Percentiles rank a stretch among this genome's conserved stretches.
phyloP scores from a whole-genome alignment of 2,329 filamentous ascomycete genomes.

The Fusarium brevicatenulatum region DNA sequence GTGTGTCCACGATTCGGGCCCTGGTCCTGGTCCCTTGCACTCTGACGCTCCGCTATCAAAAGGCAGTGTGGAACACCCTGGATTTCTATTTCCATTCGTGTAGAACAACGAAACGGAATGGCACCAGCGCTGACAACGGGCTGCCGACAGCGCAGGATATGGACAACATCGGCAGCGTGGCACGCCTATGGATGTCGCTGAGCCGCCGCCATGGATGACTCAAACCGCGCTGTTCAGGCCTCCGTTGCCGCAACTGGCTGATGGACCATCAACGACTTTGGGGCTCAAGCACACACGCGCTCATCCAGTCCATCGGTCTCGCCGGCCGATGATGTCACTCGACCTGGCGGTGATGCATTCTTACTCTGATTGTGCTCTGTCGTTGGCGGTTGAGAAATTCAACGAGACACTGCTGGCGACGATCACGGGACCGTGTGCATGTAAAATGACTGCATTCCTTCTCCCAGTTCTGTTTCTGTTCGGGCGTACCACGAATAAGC shows the following conservation, averaged over 20 bases:
- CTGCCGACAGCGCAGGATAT: conserved; percentile 30
- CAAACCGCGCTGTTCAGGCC: conserved; percentile 20
- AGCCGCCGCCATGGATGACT: conserved; percentile 38
- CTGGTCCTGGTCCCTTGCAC: conserved; percentile 25
- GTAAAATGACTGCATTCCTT: conserved; percentile 30
- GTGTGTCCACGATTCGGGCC: conserved; percentile 12
- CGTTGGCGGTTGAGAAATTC: conserved; percentile 23
- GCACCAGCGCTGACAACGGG: conserved; percentile 23
- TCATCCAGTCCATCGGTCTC: conserved; percentile 23
- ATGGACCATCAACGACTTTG: conserved; percentile 19
- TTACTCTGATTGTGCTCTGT: conserved; percentile 13
- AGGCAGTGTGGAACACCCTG: conserved; percentile 23
- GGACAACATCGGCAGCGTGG: conserved; percentile 28
- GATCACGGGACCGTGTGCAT: conserved; percentile 32
- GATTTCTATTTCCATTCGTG: conserved; percentile 9
- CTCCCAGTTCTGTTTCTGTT: conserved; percentile 10
- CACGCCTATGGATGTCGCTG: conserved; percentile 24
- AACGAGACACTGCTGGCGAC: conserved; percentile 13
- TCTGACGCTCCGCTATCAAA: conserved; percentile 9
- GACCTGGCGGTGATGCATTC: conserved; percentile 30
- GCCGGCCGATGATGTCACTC: conserved; percentile 35
- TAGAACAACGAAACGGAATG: conserved; percentile 14
- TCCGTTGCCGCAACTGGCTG: conserved; percentile 31
- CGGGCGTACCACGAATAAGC: conserved; percentile 14
- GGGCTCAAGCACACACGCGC: conserved; percentile 28